Percentiles rank a stretch among this genome's conserved stretches.
Evolutionary conservation across 208 protist species (phyloP).

Genomic region (Tritrichomonas musculus): DNA sequence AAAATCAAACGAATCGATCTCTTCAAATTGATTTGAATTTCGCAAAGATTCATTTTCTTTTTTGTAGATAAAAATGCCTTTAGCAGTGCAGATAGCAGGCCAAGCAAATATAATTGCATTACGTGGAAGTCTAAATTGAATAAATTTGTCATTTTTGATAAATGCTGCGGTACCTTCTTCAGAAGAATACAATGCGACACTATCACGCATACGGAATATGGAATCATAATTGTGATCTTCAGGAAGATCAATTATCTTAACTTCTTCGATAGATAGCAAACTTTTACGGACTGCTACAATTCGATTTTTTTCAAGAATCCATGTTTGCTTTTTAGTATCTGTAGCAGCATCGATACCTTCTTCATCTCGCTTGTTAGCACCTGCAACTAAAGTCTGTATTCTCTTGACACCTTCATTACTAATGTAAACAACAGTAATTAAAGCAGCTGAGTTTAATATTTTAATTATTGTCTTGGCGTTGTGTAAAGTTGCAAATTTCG

Average conservation of each 20-base stretch:
- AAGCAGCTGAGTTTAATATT: neutral
- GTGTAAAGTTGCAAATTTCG: neutral
- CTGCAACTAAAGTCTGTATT: neutral
- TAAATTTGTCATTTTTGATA: neutral
- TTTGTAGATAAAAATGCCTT: neutral
- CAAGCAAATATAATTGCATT: neutral
- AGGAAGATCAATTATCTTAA: neutral
- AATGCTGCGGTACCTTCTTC: neutral
- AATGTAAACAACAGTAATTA: neutral
- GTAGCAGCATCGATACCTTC: neutral
- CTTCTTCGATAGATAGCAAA: neutral
- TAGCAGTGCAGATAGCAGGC: neutral
- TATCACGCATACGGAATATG: neutral
- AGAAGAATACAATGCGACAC: neutral
- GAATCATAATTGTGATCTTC: neutral
- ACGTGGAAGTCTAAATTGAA: neutral
- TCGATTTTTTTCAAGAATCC: neutral
- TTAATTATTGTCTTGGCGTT: neutral
- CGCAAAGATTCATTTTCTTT: neutral
- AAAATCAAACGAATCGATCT: neutral
- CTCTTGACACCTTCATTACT: neutral
- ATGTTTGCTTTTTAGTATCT: neutral
- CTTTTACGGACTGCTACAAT: neutral
- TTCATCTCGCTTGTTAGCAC: neutral
- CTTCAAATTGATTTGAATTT: too few species aligned